A percentile compares a stretch with the other conserved stretches of the same genome.
phyloP scores from a whole-genome alignment of 176 grass and related monocot genomes.

The Oryza meyeriana region DNA sequence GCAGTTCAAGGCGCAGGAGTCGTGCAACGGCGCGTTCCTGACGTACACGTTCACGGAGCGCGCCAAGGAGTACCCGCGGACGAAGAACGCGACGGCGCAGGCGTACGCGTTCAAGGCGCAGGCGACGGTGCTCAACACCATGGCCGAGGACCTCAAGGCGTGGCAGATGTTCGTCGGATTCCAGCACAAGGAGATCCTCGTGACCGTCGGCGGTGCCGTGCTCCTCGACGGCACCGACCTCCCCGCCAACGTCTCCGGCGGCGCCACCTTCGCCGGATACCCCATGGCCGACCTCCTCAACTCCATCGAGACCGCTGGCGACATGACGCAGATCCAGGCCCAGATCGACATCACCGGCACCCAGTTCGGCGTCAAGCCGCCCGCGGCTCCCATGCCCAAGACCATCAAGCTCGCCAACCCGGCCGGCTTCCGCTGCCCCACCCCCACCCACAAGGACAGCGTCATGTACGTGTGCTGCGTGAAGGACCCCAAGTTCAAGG shows the following conservation, averaged over 20 bases:
- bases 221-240: slow-evolving; percentile 57
- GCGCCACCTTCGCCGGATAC: slow-evolving; percentile 56
- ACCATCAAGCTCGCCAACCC: slow-evolving; percentile 70
- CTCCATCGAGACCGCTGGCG: slow-evolving; percentile 86
- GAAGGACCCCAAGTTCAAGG: slow-evolving; percentile 68
- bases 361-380: slow-evolving; percentile 83
- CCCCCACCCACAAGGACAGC: slow-evolving; percentile 47
- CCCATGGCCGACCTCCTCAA: slow-evolving; percentile 76
- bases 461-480: slow-evolving; percentile 86
- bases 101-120: slow-evolving; percentile 77
- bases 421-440: slow-evolving; percentile 67
- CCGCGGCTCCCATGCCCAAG: slow-evolving; percentile 73
- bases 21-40: slow-evolving; percentile 85
- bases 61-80: slow-evolving; percentile 68
- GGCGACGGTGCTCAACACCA: slow-evolving; percentile 71
- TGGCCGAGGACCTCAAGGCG: slow-evolving; percentile 64
- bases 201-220: slow-evolving; percentile 61
- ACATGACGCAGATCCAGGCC: slow-evolving; percentile 63
- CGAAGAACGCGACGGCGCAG: slow-evolving; percentile 94
- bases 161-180: slow-evolving; percentile 95
- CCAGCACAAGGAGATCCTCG: slow-evolving; percentile 82
- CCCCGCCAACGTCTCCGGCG: slow-evolving; percentile 67
- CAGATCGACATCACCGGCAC: slow-evolving; percentile 72
- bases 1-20: slow-evolving; percentile 52
- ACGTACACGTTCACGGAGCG: slow-evolving; percentile 85